A percentile compares a stretch with the other conserved stretches of the same genome.
phyloP scores from a whole-genome alignment of 2,329 filamentous ascomycete species.

The Scedosporium minutisporum region DNA sequence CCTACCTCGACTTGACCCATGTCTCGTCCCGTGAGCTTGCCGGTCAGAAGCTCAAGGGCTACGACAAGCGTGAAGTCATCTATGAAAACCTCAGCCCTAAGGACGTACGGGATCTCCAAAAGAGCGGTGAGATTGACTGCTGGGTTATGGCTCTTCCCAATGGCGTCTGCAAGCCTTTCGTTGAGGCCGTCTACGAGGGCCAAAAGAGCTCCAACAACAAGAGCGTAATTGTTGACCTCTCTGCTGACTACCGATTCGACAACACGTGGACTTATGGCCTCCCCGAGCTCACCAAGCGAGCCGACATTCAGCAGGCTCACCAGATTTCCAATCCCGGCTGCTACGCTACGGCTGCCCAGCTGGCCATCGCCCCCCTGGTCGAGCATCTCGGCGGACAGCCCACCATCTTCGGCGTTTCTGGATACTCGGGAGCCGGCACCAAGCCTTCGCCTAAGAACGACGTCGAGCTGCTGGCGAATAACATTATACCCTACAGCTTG shows the following conservation, averaged over 20 bases:
- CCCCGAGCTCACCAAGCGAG: conserved; percentile 72
- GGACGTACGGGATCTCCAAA: conserved; percentile 76
- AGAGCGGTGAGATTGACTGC: conserved; percentile 77
- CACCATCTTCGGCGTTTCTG: conserved; percentile 81
- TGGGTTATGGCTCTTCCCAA: conserved; percentile 98
- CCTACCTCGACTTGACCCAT: conserved; percentile 78
- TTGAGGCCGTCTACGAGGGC: conserved; percentile 73
- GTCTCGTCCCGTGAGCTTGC: conserved; percentile 89
- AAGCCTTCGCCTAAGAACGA: conserved; percentile 95
- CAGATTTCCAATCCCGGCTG: conserved; percentile 91
- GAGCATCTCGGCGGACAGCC: conserved; percentile 68
- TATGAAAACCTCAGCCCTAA: conserved; percentile 87
- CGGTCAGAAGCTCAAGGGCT: conserved; percentile 79
- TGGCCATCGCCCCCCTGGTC: conserved; percentile 76
- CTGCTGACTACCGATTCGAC: conserved; percentile 94
- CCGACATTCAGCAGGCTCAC: conserved; percentile 65
- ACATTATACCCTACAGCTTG: conserved; percentile 82
- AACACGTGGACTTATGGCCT: conserved; percentile 80
- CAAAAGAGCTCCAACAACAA: conserved; percentile 35
- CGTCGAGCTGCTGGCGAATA: conserved; percentile 69
- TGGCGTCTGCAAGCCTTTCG: conserved; percentile 85
- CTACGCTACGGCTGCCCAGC: conserved; percentile 86
- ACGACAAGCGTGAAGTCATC: conserved; percentile 80
- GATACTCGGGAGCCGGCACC: conserved; percentile 90
- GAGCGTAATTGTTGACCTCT: conserved; percentile 83